Conservation (phyloP, 129 eudicot species). For the Saussurea involucrata region DNA sequence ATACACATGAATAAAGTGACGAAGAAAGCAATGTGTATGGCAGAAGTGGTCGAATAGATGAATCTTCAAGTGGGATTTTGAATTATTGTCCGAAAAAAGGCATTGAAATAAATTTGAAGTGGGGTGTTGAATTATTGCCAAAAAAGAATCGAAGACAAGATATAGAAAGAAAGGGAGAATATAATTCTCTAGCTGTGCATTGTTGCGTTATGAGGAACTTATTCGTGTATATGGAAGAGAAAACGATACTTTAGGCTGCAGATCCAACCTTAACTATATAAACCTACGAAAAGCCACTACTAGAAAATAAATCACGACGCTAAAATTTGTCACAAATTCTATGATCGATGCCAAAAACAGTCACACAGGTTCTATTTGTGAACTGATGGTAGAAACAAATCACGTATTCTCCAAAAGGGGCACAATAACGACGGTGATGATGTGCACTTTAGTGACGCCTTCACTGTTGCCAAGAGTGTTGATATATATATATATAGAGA, state of each 20-base stretch:
- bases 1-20: conserved; percentile 20
- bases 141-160: conserved; percentile 34
- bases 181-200: conserved; percentile 40
- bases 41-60: conserved; percentile 25
- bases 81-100: conserved; percentile 36
- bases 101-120: conserved; percentile 33
- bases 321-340: not conserved
- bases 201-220: conserved; percentile 35
- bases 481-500: too few relatives aligned
- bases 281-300: conserved; percentile 26
- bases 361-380: not conserved
- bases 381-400: not conserved
- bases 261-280: conserved; percentile 39
- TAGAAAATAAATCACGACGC: not conserved
- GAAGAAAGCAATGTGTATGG: conserved; percentile 30
- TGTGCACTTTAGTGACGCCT: not conserved
- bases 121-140: conserved; percentile 52
- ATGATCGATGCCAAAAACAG: not conserved
- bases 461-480: not conserved
- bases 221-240: conserved; percentile 37
- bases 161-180: conserved; percentile 27
- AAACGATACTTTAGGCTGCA: conserved; percentile 16
- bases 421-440: not conserved
- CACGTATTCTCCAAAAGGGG: not conserved
- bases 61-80: conserved; percentile 44